phyloP scores from a whole-genome alignment of 2,329 filamentous ascomycete species.

The Stemphylium beticola region DNA sequence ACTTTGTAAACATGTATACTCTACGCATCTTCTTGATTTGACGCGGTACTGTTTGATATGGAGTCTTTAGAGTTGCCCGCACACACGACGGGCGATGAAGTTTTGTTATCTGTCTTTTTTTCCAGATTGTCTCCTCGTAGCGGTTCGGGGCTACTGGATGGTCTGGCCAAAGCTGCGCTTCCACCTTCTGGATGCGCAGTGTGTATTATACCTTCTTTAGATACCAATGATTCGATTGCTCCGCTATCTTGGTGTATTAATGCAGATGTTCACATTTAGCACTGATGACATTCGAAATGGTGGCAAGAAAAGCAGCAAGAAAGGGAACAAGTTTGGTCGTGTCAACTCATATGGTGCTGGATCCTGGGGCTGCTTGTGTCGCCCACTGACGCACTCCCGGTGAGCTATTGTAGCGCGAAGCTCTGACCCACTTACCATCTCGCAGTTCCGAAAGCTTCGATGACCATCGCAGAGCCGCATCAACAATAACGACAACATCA shows the following conservation, averaged over 20 bases:
- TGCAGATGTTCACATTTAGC: not conserved
- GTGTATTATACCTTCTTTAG: constrained; percentile 22
- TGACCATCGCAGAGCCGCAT: constrained; percentile 45
- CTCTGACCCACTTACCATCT: constrained; percentile 24
- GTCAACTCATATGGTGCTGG: no score
- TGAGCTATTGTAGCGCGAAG: constrained; percentile 23
- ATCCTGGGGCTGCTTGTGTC: not conserved
- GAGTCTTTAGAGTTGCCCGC: not conserved
- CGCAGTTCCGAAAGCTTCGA: constrained; percentile 39
- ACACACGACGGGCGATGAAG: not conserved
- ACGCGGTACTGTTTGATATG: constrained; percentile 1
- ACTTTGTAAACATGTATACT: constrained; percentile 52
- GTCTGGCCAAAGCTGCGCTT: not conserved
- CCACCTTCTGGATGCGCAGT: not conserved
- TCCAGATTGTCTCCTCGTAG: not conserved
- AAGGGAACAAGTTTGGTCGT: no score
- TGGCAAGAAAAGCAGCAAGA: not conserved
- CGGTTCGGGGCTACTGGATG: constrained; percentile 2
- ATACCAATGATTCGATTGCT: constrained; percentile 25
- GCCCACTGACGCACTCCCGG: constrained; percentile 22
- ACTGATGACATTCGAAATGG: not conserved
- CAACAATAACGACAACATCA: constrained; percentile 32
- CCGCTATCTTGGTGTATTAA: not conserved
- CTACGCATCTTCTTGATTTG: not conserved
- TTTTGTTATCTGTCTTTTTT: not conserved